phyloP scores from a whole-genome alignment of 495 filamentous ascomycete genomes.

The Penicillium diatomitis region DNA sequence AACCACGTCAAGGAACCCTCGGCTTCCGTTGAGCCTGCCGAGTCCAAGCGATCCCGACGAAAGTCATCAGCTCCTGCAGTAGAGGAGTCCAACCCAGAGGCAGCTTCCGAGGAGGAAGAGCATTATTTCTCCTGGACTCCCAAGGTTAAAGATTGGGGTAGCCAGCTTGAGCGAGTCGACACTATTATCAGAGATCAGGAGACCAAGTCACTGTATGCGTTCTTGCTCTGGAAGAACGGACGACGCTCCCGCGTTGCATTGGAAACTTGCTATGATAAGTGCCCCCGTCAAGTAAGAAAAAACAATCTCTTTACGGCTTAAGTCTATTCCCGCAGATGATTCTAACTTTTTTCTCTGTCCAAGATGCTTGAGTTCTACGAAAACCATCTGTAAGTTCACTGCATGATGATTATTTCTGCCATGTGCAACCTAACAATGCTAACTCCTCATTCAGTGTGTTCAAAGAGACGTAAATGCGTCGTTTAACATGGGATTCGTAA shows the following conservation, averaged over 20 bases:
- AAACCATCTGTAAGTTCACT: conserved; percentile 31
- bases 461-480: conserved; percentile 20
- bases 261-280: conserved; percentile 32
- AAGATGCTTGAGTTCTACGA: conserved; percentile 43
- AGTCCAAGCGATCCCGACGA: conserved; percentile 14
- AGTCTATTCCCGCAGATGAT: background rate
- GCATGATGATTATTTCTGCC: too few species aligned
- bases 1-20: conserved; percentile 21
- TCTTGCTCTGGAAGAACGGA: conserved; percentile 48
- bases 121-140: conserved; percentile 33
- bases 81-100: conserved; percentile 9
- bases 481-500: background rate
- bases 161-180: conserved; percentile 43
- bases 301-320: background rate
- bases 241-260: conserved; percentile 30
- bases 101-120: conserved; percentile 10
- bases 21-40: conserved; percentile 7
- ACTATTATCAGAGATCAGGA: conserved; percentile 45
- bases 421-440: conserved; percentile 3
- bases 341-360: conserved; percentile 7
- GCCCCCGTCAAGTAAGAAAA: conserved; percentile 24
- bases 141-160: conserved; percentile 48
- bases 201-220: conserved; percentile 34
- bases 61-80: conserved; percentile 14
- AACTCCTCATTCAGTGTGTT: conserved; percentile 25